Base-by-base conservation (phyloP, 139 green algal species). In the Asterochloris sp. region DNA sequence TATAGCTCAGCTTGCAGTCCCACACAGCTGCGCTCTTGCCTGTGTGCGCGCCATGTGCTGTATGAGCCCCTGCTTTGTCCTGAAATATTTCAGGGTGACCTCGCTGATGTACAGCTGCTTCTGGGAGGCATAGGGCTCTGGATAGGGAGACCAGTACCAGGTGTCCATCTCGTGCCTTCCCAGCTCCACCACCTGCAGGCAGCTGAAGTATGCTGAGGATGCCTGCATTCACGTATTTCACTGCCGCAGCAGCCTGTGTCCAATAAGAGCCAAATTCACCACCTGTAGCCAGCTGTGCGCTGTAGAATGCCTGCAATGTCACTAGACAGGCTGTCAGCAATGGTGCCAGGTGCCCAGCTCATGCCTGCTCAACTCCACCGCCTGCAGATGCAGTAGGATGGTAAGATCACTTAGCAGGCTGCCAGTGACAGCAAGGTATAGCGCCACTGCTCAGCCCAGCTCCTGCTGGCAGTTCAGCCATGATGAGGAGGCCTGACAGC, bases 21-120 rank as follows among this genome's bases (percentile, higher is more conserved):
- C 6, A 54, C 38, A 54, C 38, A 54, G 38, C 4, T 54, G 38
- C 4, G 38, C 38, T 6, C 38, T 54, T 54, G 38, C 38, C 38
- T 54, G 71, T 71, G 88, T 92, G 80, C 91, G 91, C 60, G 86
- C 87, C 75, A 86, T 71, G 85, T 96, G 92, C 73, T 85, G 80
- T 68, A 91, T 62, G 73, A 94, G 84, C 71, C 90, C 90, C 80
- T 90, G 91, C 38, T 88, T 82, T 83, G 91, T 93, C 29, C 84
- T 81, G 38, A 93, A 91, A 82, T 94, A 96, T 81, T 95, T 92
- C 85, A 96, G 86, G 74, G 88, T 95, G 88, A 92, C 97, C 87
- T 98, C 94, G 88, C 96, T 98, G 23, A 98, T 83, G 87, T 96
- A 97, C 74, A 98, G 92, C 91, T 96, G 96, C 75, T 93, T 81